phyloP scores from a whole-genome alignment of 192 early-diverging fungal genomes.

The Coemansia sp. region DNA sequence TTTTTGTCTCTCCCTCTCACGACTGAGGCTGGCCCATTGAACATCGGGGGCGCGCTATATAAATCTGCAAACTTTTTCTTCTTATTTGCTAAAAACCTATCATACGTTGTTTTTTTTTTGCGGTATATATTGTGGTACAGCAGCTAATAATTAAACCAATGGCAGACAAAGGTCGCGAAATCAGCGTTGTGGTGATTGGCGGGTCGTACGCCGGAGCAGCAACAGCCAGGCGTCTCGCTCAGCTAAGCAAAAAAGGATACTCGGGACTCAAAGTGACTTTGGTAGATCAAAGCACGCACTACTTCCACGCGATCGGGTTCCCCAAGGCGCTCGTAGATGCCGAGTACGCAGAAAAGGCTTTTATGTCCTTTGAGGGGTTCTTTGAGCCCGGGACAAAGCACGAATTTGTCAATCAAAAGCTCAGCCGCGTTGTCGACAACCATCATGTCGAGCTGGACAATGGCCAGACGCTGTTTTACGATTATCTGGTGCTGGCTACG shows the following conservation, averaged over 20 bases:
- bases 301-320: slow-evolving; percentile 56
- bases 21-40: too few species aligned
- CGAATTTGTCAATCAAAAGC: slow-evolving; percentile 48
- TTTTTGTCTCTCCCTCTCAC: too few species aligned
- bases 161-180: slow-evolving; percentile 32
- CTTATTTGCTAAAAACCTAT: too few species aligned
- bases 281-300: slow-evolving; percentile 58
- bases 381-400: slow-evolving; percentile 43
- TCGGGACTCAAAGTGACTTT: slow-evolving; percentile 53
- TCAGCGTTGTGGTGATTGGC: slow-evolving; percentile 54
- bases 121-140: background rate
- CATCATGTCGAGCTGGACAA: slow-evolving; percentile 45
- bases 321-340: slow-evolving; percentile 50
- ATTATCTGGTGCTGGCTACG: slow-evolving; percentile 59
- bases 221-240: slow-evolving; percentile 46
- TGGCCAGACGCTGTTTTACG: slow-evolving; percentile 42
- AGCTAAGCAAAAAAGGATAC: slow-evolving; percentile 25
- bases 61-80: too few species aligned
- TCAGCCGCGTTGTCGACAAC: slow-evolving; percentile 18
- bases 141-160: slow-evolving; percentile 1
- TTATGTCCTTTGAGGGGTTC: slow-evolving; percentile 54
- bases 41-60: too few species aligned
- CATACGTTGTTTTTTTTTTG: too few species aligned
- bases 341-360: slow-evolving; percentile 49
- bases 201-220: slow-evolving; percentile 55